phyloP scores from a whole-genome alignment of 2,329 filamentous ascomycete species.

The Hymenoscyphus repandus region DNA sequence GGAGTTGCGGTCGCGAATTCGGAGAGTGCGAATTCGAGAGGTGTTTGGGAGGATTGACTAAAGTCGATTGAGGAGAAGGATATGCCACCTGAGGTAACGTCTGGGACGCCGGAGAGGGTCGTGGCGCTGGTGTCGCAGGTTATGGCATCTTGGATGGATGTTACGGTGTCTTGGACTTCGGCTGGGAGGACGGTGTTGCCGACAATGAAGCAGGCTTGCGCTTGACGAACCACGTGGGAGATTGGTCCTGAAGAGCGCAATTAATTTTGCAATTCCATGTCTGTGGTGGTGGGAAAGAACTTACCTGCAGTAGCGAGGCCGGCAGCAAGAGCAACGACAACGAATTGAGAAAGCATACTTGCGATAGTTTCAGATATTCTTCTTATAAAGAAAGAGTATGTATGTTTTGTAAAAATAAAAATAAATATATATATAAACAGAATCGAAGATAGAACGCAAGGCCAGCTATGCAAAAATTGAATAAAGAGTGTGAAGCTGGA shows the following conservation, averaged over 20 bases:
- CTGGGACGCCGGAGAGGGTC: constrained; percentile 50
- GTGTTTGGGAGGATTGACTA: constrained; percentile 40
- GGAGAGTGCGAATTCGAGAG: constrained; percentile 49
- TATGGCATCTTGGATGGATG: constrained; percentile 37
- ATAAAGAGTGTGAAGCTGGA: constrained; percentile 2
- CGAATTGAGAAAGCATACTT: constrained; percentile 2
- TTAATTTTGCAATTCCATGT: background rate
- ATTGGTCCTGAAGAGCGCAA: background rate
- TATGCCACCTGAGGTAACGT: constrained; percentile 46
- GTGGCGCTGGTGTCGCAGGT: constrained; percentile 44
- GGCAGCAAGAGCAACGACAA: constrained; percentile 1
- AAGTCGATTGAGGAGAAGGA: constrained; percentile 54
- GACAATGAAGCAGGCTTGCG: constrained; percentile 47
- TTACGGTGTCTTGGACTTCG: constrained; percentile 42
- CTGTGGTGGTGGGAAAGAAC: background rate
- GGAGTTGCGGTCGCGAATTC: constrained; percentile 47
- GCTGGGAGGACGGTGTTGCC: constrained; percentile 45
- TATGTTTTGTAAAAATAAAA: background rate
- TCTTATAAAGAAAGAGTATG: background rate
- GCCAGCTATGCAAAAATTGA: constrained; percentile 1
- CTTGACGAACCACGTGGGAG: constrained; percentile 6
- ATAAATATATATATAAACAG: background rate
- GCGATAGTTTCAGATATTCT: background rate
- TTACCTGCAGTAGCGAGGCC: constrained; percentile 3
- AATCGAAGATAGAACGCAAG: background rate